Conservation (phyloP, 2,329 filamentous ascomycete species). For the Penicillium sp. region DNA sequence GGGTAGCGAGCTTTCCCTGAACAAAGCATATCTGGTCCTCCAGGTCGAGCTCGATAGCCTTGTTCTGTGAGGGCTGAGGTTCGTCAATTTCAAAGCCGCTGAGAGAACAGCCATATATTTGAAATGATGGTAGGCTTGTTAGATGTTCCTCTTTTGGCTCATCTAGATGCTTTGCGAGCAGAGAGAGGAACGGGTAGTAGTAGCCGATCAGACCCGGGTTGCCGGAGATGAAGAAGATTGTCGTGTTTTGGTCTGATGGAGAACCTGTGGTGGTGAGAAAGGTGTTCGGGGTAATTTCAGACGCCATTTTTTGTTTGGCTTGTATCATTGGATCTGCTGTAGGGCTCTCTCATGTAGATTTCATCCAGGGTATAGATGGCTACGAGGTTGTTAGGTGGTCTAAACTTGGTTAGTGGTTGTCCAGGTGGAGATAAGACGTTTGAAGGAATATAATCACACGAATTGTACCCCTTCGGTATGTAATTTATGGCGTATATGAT, state of each 20-base stretch:
- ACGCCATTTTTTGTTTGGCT: slow-evolving; percentile 14
- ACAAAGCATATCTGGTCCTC: slow-evolving; percentile 52
- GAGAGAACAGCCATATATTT: slow-evolving; percentile 37
- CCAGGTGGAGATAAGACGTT: not conserved
- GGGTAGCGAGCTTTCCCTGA: slow-evolving; percentile 42
- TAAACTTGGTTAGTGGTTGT: not conserved
- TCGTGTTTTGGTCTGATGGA: slow-evolving; percentile 14
- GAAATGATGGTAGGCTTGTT: slow-evolving; percentile 11
- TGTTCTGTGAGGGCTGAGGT: not conserved
- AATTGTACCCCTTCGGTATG: not conserved
- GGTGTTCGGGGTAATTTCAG: slow-evolving; percentile 31
- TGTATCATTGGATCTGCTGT: not conserved
- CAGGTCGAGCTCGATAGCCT: slow-evolving; percentile 31
- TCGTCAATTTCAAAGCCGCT: slow-evolving; percentile 35
- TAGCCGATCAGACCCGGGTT: slow-evolving; percentile 53
- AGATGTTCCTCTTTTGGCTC: not conserved
- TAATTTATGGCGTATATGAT: not conserved
- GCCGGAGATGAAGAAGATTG: slow-evolving; percentile 50
- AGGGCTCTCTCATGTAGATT: not conserved
- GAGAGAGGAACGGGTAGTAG: slow-evolving; percentile 46
- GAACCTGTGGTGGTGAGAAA: slow-evolving; percentile 30
- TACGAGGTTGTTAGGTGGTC: not conserved
- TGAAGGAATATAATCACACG: not conserved
- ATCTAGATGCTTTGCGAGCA: slow-evolving; percentile 30
- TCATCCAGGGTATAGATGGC: slow-evolving; percentile 1